phyloP scores from a whole-genome alignment of 176 grass and related monocot genomes.

The Eleusine coracana region DNA sequence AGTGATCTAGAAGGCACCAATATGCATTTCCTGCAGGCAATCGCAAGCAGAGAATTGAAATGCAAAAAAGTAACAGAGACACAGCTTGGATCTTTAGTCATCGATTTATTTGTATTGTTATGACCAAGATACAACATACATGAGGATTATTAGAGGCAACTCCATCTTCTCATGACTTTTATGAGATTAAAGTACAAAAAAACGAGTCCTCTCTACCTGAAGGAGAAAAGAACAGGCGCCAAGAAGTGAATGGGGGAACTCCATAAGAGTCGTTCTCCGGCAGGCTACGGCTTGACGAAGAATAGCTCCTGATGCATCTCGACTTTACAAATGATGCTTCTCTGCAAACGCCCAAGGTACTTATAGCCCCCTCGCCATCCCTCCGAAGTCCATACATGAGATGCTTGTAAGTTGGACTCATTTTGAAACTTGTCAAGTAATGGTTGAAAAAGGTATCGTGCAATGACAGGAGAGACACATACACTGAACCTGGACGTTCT shows the following conservation, averaged over 20 bases:
- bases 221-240: conserved; percentile 9
- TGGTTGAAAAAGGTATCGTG: conserved; percentile 14
- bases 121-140: conserved; percentile 28
- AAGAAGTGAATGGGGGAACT: conserved; percentile 66
- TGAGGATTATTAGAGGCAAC: neutral
- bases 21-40: too few species aligned
- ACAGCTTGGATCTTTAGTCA: neutral
- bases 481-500: conserved; percentile 71
- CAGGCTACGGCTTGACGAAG: conserved; percentile 45
- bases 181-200: neutral
- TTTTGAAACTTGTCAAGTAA: conserved; percentile 24
- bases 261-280: conserved; percentile 36
- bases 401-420: conserved; percentile 5
- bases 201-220: conserved; percentile 30
- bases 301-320: conserved; percentile 36
- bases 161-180: neutral
- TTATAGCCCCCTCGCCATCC: conserved; percentile 35
- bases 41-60: neutral
- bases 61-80: neutral
- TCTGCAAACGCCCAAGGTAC: conserved; percentile 31
- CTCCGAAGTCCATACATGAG: neutral
- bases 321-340: conserved; percentile 24
- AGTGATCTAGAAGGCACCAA: too few species aligned
- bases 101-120: conserved; percentile 25
- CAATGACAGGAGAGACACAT: conserved; percentile 31